Percentiles rank a stretch among this genome's conserved stretches.
These are phyloP conservation scores for Debaryomyces subglobosus DNA, from an alignment of 1,139 yeast species.

Conservation along the genomic window DNA sequence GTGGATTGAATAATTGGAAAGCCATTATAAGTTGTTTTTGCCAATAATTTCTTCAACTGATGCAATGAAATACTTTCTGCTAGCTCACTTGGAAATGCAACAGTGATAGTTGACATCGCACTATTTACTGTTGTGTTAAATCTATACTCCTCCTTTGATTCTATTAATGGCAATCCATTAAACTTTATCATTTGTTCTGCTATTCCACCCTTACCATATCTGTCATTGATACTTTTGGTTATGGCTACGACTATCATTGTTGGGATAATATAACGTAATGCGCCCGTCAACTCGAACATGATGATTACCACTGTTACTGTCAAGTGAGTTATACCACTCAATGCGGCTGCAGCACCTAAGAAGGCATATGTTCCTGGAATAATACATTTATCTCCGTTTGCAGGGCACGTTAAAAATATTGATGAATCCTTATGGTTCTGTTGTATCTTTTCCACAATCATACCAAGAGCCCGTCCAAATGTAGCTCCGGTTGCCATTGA, in stretches of 20 bases:
- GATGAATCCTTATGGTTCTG: slow-evolving; percentile 41
- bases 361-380: slow-evolving; percentile 95
- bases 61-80: slow-evolving; percentile 32
- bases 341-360: slow-evolving; percentile 95
- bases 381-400: slow-evolving; percentile 53
- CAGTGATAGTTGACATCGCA: slow-evolving; percentile 66
- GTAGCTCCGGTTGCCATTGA: slow-evolving; percentile 97
- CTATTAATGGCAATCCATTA: slow-evolving; percentile 87
- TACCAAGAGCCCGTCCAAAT: slow-evolving; percentile 85
- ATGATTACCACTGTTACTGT: slow-evolving; percentile 93
- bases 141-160: slow-evolving; percentile 66
- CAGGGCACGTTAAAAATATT: slow-evolving; percentile 52
- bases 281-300: slow-evolving; percentile 96
- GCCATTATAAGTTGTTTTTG: slow-evolving; percentile 47
- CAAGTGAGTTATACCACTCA: slow-evolving; percentile 90
- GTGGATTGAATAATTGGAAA: slow-evolving; percentile 56
- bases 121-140: slow-evolving; percentile 58
- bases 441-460: slow-evolving; percentile 62
- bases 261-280: slow-evolving; percentile 84
- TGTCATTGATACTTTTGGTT: slow-evolving; percentile 78
- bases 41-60: slow-evolving; percentile 41
- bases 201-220: slow-evolving; percentile 81
- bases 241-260: slow-evolving; percentile 95
- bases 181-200: slow-evolving; percentile 93
- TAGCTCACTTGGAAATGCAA: slow-evolving; percentile 49